Percentiles rank a stretch among this genome's conserved stretches.
Conservation (phyloP, 2,329 filamentous ascomycete species). For the Arthrobotrys entomopaga region DNA sequence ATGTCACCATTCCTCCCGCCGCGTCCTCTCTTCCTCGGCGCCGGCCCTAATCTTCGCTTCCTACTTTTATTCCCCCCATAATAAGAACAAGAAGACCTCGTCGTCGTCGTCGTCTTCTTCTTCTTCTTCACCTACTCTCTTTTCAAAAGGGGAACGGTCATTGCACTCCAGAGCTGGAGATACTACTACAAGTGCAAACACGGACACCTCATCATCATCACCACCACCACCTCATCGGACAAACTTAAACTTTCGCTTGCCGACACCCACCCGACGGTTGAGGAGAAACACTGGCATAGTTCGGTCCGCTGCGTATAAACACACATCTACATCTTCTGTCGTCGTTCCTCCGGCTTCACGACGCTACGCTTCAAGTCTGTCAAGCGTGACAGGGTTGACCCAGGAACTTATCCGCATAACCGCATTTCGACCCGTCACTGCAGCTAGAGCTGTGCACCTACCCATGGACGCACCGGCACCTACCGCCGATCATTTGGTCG, state of each 20-base stretch:
- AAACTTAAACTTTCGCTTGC: constrained; percentile 6
- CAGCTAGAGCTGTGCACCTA: constrained; percentile 7
- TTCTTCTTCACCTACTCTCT: constrained; percentile 13
- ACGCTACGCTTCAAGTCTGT: constrained; percentile 28
- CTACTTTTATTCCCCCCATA: constrained; percentile 34
- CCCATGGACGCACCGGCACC: constrained; percentile 41
- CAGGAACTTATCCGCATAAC: constrained; percentile 49
- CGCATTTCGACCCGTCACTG: constrained; percentile 24
- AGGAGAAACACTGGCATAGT: neutral
- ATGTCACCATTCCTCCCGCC: constrained; percentile 15
- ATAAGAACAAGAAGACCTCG: neutral
- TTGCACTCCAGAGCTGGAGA: constrained; percentile 17
- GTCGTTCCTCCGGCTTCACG: neutral
- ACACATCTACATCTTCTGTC: constrained; percentile 3
- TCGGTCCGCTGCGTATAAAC: neutral
- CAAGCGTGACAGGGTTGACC: constrained; percentile 43
- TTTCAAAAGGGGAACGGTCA: constrained; percentile 30
- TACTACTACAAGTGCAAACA: no score
- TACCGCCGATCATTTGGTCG: constrained; percentile 76
- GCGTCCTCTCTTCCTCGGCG: constrained; percentile 9
- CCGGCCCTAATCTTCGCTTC: constrained; percentile 42
- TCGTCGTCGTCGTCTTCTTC: neutral
- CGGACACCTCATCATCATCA: neutral
- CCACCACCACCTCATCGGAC: neutral
- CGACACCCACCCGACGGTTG: neutral